Percentiles rank a stretch among this genome's conserved stretches.
These are phyloP conservation scores for Annulohypoxylon moriforme DNA, from an alignment of 495 filamentous ascomycete genomes.

Conservation along the genomic window DNA sequence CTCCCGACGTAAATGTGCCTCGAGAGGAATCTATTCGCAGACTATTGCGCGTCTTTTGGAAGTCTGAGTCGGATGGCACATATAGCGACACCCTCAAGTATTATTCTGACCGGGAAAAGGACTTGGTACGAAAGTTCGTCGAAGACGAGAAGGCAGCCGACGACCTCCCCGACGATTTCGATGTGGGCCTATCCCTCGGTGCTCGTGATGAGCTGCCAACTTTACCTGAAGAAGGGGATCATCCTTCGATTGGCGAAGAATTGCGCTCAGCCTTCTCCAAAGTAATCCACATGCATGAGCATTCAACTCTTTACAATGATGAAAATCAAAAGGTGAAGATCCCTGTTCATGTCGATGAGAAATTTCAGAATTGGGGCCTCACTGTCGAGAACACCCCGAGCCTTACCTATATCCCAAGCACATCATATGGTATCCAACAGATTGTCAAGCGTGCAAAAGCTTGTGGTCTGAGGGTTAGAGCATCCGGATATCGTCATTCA, in stretches of 20 bases:
- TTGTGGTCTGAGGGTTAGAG: constrained; percentile 56
- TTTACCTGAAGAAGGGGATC: not conserved
- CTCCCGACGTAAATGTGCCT: constrained; percentile 13
- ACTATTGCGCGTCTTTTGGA: constrained; percentile 25
- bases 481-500: constrained; percentile 61
- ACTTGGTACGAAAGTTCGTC: constrained; percentile 16
- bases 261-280: constrained; percentile 8
- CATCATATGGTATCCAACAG: constrained; percentile 57
- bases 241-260: not conserved
- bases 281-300: not conserved
- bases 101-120: constrained; percentile 16
- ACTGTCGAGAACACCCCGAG: constrained; percentile 58
- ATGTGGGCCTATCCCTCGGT: constrained; percentile 17
- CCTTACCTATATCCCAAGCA: constrained; percentile 60
- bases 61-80: constrained; percentile 16
- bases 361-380: constrained; percentile 64
- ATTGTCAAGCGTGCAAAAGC: constrained; percentile 55
- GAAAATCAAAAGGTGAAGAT: constrained; percentile 12
- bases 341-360: constrained; percentile 32
- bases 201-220: constrained; percentile 23
- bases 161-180: constrained; percentile 38
- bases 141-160: constrained; percentile 21
- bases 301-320: constrained; percentile 23
- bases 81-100: constrained; percentile 8
- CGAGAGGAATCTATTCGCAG: constrained; percentile 29